Percentiles rank a stretch among this genome's conserved stretches.
Conservation (phyloP, 129 eudicot genomes). For the Helichrysum umbraculigerum region DNA sequence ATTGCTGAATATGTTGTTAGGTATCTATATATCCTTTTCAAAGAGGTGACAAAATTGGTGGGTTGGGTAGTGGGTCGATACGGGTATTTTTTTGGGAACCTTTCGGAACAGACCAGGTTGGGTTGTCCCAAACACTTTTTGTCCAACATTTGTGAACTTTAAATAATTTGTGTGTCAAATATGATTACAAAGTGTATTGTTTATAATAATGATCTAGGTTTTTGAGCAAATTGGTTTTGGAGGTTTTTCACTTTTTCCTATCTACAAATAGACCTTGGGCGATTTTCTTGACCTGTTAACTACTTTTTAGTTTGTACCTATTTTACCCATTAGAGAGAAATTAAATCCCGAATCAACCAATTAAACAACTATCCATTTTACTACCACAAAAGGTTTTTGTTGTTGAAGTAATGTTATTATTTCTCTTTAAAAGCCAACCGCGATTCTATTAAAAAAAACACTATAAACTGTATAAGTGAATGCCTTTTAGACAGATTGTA, state of each 20-base stretch:
- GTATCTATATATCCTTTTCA: not conserved
- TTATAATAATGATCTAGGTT: not conserved
- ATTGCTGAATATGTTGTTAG: not conserved
- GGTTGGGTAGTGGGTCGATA: not conserved
- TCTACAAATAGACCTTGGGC: not conserved
- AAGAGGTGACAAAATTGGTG: not conserved
- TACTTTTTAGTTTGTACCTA: not conserved
- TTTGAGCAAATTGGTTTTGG: not conserved
- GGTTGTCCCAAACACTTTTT: not conserved
- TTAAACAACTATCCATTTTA: not conserved
- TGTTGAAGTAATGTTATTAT: not conserved
- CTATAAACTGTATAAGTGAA: not conserved
- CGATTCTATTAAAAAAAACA: not conserved
- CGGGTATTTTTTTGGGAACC: not conserved
- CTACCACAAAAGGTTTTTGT: not conserved
- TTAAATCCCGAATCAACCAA: not conserved
- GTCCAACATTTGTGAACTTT: not conserved
- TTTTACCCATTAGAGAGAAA: not conserved
- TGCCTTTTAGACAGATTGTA: not conserved
- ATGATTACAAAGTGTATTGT: not conserved
- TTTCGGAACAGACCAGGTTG: not conserved
- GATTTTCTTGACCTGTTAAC: not conserved
- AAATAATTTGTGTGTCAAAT: not conserved
- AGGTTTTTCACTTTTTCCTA: not conserved
- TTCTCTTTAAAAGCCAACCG: slow-evolving; percentile 1